Evolutionary conservation across 2,329 filamentous ascomycete species (phyloP).

Genomic region (Hypoxylon sp.): DNA sequence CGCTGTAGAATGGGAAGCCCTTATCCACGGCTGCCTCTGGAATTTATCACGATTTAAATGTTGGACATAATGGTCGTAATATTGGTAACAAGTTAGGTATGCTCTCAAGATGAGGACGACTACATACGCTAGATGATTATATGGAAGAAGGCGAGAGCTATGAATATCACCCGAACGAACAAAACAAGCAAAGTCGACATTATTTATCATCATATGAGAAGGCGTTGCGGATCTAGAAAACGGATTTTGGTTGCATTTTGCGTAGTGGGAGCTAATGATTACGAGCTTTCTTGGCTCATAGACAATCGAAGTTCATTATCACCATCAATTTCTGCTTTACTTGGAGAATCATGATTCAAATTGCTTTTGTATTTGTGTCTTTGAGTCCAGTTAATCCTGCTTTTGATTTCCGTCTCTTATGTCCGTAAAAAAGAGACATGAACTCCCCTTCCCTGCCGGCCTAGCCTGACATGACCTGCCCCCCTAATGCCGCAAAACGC

Average conservation of each 20-base stretch:
- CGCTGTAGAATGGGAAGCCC: constrained; percentile 4
- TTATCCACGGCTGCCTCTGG: background rate
- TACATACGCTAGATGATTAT: background rate
- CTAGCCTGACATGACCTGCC: constrained; percentile 40
- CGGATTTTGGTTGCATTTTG: constrained; percentile 19
- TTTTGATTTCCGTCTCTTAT: constrained; percentile 11
- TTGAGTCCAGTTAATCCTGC: background rate
- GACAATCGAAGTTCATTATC: constrained; percentile 10
- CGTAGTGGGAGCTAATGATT: background rate
- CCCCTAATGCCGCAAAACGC: constrained; percentile 37
- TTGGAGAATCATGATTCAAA: background rate
- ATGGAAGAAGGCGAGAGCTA: background rate
- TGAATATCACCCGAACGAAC: background rate
- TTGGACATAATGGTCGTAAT: background rate
- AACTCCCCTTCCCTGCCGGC: constrained; percentile 19
- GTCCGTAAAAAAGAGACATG: constrained; percentile 27
- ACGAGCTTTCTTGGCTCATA: constrained; percentile 16
- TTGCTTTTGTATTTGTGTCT: constrained; percentile 3
- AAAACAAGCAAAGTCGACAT: background rate
- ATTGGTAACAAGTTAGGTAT: constrained; percentile 18
- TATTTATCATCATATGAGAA: constrained; percentile 13
- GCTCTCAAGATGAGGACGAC: constrained; percentile 15
- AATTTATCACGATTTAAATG: constrained; percentile 3
- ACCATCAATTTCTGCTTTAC: constrained; percentile 2
- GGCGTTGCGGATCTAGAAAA: constrained; percentile 35